Base-by-base conservation (phyloP, 345 rosid species). In the Kernera saxatilis region DNA sequence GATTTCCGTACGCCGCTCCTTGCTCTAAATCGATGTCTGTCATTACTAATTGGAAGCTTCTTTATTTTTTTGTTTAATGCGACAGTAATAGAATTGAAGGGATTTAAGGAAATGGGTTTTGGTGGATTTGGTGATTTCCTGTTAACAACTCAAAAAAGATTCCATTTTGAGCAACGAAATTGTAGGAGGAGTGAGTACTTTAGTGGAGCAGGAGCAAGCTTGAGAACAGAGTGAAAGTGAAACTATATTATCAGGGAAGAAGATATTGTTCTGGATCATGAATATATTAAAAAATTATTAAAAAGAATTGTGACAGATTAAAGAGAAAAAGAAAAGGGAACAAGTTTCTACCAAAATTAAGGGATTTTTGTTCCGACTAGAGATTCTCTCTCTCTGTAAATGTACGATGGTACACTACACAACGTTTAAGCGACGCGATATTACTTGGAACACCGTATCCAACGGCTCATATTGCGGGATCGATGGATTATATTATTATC, bases 21-120 rank as follows among this genome's bases (percentile, higher is more conserved):
- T 81, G 87, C 68, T 87, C 98, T 52, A 88, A 73, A 83, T 93
- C 93, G 22, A 82, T 59, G 15, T 80, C 79, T 17, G 85, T 46
- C 83, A 65, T 72, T 37, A 8, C 30, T 35, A 15, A 61, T 2
- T 7, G 27, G 13, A 29, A 18, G 40, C 12, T 17, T 63, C 10
- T 19, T 7, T 19, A 12, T 17, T 25, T 32, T 51, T 3, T 39
- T 29, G 2, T 32, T 22, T 21, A 29, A 55, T 29, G 48, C n/a
- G 18, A 57, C 43, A 26, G 64, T 69, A 23, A 46, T 17, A 18
- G 41, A 35, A 53, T 18, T 19, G n/a, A 37, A 58, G 13, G 5
- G 37, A 40, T 74, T 58, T 67, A 58, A 67, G 5, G 53, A 74
- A 30, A 45, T 58, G 48, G 6, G 22, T 50, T 50, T 67, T 59